A percentile compares a stretch with the other conserved stretches of the same genome.
phyloP scores from a whole-genome alignment of 345 rosid species.

The Citrus maxima region DNA sequence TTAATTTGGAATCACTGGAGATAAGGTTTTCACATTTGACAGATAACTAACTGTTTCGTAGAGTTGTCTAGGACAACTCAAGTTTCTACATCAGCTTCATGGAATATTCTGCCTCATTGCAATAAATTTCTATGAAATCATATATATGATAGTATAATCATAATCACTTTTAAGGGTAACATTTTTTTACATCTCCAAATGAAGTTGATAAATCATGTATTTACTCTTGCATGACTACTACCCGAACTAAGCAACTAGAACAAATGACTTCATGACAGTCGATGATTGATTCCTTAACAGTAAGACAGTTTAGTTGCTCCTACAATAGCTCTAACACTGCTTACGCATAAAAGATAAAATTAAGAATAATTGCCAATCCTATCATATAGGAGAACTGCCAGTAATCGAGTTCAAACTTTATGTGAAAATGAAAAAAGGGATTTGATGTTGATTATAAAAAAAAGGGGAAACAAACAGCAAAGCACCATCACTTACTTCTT shows the following conservation, averaged over 20 bases:
- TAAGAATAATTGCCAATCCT: background rate
- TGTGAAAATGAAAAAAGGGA: background rate
- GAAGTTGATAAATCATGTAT: background rate
- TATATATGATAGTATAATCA: background rate
- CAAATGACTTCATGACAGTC: background rate
- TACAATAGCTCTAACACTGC: background rate
- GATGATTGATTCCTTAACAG: background rate
- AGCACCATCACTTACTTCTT: conserved; percentile 41
- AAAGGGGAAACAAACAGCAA: background rate
- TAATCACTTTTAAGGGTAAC: background rate
- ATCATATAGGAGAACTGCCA: background rate
- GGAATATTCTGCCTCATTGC: background rate
- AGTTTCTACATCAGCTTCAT: background rate
- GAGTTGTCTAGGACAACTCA: background rate
- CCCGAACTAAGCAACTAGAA: background rate
- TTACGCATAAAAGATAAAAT: background rate
- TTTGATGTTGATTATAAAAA: background rate
- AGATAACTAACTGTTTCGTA: background rate
- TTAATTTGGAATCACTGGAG: background rate
- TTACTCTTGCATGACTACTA: background rate
- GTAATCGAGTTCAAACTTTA: background rate
- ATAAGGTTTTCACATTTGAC: background rate
- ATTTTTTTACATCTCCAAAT: background rate
- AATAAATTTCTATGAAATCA: background rate
- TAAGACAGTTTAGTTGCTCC: background rate